These are phyloP conservation scores for Ceratopteris richardii DNA, from an alignment of 75 land plant species.

Conservation along the genomic window DNA sequence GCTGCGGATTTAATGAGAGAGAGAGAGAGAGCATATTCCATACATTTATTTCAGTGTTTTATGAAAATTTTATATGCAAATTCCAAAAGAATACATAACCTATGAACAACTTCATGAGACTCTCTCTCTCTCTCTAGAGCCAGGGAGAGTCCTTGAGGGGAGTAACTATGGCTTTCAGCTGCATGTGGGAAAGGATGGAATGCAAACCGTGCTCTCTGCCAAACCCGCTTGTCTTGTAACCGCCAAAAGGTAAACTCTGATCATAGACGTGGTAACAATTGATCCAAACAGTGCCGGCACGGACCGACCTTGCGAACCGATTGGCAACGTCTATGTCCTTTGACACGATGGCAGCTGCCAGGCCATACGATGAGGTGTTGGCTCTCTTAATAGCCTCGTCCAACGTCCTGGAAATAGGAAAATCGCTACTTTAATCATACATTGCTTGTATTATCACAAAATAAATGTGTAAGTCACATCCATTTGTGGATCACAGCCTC, in stretches of 20 bases:
- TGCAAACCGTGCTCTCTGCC: constrained; percentile 53
- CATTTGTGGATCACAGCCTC: too few relatives aligned
- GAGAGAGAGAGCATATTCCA: too few relatives aligned
- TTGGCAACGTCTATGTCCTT: constrained; percentile 54
- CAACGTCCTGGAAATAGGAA: constrained; percentile 31
- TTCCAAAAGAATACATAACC: too few relatives aligned
- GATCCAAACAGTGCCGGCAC: constrained; percentile 65
- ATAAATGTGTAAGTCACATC: too few relatives aligned
- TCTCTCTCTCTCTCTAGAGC: too few relatives aligned
- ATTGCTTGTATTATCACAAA: too few relatives aligned
- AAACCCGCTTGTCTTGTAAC: constrained; percentile 74
- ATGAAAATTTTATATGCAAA: too few relatives aligned
- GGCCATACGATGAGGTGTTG: constrained; percentile 54
- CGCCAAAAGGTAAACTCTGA: constrained; percentile 59
- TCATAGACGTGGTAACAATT: constrained; percentile 57
- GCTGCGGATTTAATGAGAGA: too few relatives aligned
- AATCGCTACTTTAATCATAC: too few relatives aligned
- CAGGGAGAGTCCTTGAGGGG: constrained; percentile 68
- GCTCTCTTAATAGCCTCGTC: constrained; percentile 64
- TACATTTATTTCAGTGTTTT: too few relatives aligned
- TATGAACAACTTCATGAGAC: too few relatives aligned
- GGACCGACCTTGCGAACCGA: constrained; percentile 44
- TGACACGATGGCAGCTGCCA: constrained; percentile 68
- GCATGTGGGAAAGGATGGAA: constrained; percentile 40
- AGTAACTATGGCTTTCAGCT: constrained; percentile 60